Base-by-base conservation (phyloP, 495 filamentous ascomycete species). In the Aspergillus baeticus region DNA sequence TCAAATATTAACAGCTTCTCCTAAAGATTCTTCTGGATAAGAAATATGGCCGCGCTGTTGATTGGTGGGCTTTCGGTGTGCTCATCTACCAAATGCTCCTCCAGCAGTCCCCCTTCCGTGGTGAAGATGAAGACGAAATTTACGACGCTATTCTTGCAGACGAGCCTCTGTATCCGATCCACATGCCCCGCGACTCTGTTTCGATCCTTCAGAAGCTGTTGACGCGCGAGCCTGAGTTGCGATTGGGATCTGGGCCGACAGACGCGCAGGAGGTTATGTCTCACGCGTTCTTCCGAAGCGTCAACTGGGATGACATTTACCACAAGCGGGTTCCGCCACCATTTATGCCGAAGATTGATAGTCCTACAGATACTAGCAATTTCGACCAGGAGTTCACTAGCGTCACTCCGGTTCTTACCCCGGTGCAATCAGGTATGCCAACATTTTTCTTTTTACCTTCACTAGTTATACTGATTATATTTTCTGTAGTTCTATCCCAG, bases 31-130 rank as follows among this genome's bases (percentile, higher is more conserved):
- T 99, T 10, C 81, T 99, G 54, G 94, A 99, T 72, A 98, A 98
- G 80, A 96, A 96, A 69, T 99, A 98, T 69, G 94, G 93, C 36
- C 86, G 94, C 47, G 92, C 94, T n/a, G 94, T 99, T 54, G 94
- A 99, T 71, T 99, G 94, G 94, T 99, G 94, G 94, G 94, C 94
- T n/a, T 99, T 99, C 71, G 94, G 94, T 64, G 94, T 99, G 33
- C 78, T 99, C 57, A 99, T 99, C 59, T 99, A 99, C 72, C 94
- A 99, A 77, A 99, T 99, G 94, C 86, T 99, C 39, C 84, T 99
- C 37, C 94, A 99, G 66, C 94, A 99, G 68, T 97, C 92, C 21
- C 94, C 94, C 3, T 99, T 99, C 89, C 88, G 94, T 67, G 94
- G 94, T 65, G 94, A 99, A 69, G 94, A 99, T 67, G 94, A 99